Evolutionary conservation across 345 rosid genomes (phyloP).

Genomic region (Brassica juncea): DNA sequence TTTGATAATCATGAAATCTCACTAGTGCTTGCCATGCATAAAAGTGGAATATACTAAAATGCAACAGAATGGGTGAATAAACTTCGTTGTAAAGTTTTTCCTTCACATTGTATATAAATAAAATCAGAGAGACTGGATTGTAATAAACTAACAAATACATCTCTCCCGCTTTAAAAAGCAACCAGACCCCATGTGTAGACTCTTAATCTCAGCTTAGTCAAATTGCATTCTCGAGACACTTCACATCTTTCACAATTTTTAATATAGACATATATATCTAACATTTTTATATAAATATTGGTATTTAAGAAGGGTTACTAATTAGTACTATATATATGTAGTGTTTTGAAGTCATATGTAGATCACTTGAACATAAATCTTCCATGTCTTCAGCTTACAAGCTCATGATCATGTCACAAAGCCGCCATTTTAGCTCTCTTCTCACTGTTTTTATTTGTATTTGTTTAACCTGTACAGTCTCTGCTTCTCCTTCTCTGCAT

Average conservation of each 20-base stretch:
- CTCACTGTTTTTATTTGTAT: constrained; percentile 4
- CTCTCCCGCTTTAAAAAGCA: neutral
- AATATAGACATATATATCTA: neutral
- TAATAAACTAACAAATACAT: neutral
- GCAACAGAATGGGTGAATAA: neutral
- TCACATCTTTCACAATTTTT: constrained; percentile 22
- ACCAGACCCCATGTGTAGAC: constrained; percentile 26
- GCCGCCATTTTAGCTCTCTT: neutral
- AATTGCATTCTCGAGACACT: constrained; percentile 21
- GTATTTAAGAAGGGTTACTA: neutral
- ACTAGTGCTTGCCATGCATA: neutral
- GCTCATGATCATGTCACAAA: constrained; percentile 30
- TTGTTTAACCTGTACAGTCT: constrained; percentile 8
- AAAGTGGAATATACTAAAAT: no score
- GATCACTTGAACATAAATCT: constrained; percentile 15
- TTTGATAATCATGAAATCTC: constrained; percentile 8
- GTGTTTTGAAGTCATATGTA: constrained; percentile 3
- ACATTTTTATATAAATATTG: neutral
- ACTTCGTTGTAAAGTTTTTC: neutral
- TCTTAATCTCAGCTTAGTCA: constrained; percentile 26
- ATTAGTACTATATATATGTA: constrained; percentile 17
- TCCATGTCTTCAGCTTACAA: constrained; percentile 20
- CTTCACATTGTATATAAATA: neutral
- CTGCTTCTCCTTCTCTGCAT: constrained; percentile 38
- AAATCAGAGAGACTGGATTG: neutral